phyloP scores from a whole-genome alignment of 2,329 filamentous ascomycete species.

The Bipolaris zeicola region DNA sequence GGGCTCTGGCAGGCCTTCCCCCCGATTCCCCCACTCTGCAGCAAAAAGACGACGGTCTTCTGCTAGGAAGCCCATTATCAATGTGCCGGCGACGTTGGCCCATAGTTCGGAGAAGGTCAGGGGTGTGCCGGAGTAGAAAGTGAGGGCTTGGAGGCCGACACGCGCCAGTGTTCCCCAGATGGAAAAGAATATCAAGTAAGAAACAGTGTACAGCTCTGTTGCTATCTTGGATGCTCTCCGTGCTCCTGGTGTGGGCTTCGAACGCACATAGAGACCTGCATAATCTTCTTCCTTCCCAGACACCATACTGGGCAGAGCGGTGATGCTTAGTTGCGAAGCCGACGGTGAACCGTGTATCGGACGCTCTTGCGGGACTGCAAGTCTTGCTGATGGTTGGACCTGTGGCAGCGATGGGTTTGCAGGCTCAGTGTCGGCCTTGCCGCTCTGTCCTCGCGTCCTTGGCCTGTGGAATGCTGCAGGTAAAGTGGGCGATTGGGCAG shows the following conservation, averaged over 20 bases:
- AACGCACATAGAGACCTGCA: conserved; percentile 16
- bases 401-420: conserved; percentile 9
- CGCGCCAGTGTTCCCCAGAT: conserved; percentile 83
- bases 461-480: conserved; percentile 6
- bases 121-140: conserved; percentile 77
- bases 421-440: conserved; percentile 9
- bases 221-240: conserved; percentile 35
- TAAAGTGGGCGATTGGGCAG: conserved; percentile 11
- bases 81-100: conserved; percentile 83
- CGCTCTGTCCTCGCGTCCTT: conserved; percentile 9
- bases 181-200: conserved; percentile 84
- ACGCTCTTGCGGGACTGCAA: conserved; percentile 11
- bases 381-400: conserved; percentile 17
- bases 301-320: conserved; percentile 35
- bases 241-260: conserved; percentile 18
- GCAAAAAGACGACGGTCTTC: conserved; percentile 80
- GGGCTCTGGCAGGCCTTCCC: conserved; percentile 28
- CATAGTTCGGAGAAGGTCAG: conserved; percentile 77
- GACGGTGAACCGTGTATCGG: conserved; percentile 9
- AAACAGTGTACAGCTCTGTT: conserved; percentile 66
- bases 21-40: conserved; percentile 63
- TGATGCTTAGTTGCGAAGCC: conserved; percentile 32
- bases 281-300: conserved; percentile 9
- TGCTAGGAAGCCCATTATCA: conserved; percentile 83
- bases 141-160: conserved; percentile 78